Evolutionary conservation across 2,329 filamentous ascomycete genomes (phyloP), one percentile per base, ranked within the genome.

Genomic region (Microcyclospora tardicrescens): DNA sequence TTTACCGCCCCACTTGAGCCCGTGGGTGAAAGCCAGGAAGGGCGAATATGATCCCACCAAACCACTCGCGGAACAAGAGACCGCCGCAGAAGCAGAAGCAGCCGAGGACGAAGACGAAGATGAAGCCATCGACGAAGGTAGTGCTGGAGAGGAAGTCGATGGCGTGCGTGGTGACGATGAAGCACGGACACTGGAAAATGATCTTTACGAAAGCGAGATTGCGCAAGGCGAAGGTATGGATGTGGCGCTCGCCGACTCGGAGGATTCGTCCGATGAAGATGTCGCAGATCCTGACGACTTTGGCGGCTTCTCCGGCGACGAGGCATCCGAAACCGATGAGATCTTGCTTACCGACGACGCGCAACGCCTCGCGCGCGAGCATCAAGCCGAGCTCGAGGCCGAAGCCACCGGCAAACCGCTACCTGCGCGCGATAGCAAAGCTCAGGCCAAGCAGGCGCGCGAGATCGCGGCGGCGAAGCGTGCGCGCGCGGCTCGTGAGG

Each of bases 1-100:
- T 49, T 70, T 98, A 27, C 91, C 91, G 15, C 91, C 91, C 10
- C 91, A 98, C 70, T 64, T 98, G 52, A 96, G 87, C 61, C 91
- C 91, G 16, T 98, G 93, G 72, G 86, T 96, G 47, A 89, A 87
- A 71, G 72, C 76, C 44, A 81, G 79, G 43, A 81, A 81, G 57
- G 87, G 87, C 41, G 81, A 81, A 52, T 98, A 98, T 59, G 91
- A 98, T 60, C 91, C 91, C 33, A 91, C 83, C 13, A 70, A 84
- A 43, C 76, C 84, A 28, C 69, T 96, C 39, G 85, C 81, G 43
- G 85, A 89, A 45, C 89, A 95, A 61, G 82, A 95, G 62, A 77
- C 79, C 14, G 86, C 91, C 58, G 83, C 76, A 11, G 87, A 95
- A 64, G 85, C 82, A 9, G 72, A 93, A 38, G 73, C 45, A 16